Percentiles rank a stretch among this genome's conserved stretches.
phyloP scores from a whole-genome alignment of 2,329 filamentous ascomycete species.

The Colletotrichum melonis region DNA sequence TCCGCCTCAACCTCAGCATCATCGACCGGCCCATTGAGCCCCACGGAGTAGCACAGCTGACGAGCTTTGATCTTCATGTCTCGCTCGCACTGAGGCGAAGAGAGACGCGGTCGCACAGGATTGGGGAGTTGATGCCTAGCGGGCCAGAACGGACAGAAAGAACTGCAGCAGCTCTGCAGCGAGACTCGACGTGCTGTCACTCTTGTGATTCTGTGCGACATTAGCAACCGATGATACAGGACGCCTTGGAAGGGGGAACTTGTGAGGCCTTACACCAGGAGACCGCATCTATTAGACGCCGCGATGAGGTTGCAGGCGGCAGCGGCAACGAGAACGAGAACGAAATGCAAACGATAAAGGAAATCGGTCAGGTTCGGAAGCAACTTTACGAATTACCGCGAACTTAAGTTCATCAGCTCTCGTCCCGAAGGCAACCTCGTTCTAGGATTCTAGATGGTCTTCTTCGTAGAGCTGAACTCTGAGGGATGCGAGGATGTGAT shows the following conservation, averaged over 20 bases:
- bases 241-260: neutral
- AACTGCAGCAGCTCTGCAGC: slow-evolving; percentile 19
- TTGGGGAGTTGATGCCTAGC: slow-evolving; percentile 8
- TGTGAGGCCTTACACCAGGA: neutral
- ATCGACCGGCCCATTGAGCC: slow-evolving; percentile 9
- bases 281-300: neutral
- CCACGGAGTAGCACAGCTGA: slow-evolving; percentile 12
- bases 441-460: neutral
- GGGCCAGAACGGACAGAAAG: neutral
- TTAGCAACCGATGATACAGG: neutral
- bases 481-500: neutral
- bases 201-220: slow-evolving; percentile 21
- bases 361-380: slow-evolving; percentile 12
- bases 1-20: slow-evolving; percentile 9
- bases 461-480: slow-evolving; percentile 13
- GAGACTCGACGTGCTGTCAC: slow-evolving; percentile 30
- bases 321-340: neutral
- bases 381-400: neutral
- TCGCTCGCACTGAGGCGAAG: slow-evolving; percentile 10
- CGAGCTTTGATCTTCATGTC: slow-evolving; percentile 10
- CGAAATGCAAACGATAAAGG: slow-evolving; percentile 14
- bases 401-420: neutral
- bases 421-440: neutral
- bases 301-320: slow-evolving; percentile 2
- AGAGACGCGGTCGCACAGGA: slow-evolving; percentile 15